phyloP scores from a whole-genome alignment of 805 yeast genomes.

The Yarrowia sp. region DNA sequence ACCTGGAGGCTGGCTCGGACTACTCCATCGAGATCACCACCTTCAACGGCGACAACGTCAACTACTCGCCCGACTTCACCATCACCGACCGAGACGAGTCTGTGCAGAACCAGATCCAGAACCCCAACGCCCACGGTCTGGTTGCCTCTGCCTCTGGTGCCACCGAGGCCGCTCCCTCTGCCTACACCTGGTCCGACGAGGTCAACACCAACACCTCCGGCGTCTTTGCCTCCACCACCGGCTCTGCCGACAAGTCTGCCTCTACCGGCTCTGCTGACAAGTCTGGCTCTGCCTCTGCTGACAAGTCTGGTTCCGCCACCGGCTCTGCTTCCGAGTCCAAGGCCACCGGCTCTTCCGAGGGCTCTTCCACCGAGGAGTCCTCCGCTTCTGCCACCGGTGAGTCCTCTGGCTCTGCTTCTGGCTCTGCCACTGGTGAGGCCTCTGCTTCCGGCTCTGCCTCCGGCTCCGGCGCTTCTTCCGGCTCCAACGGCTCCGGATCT shows the following conservation, averaged over 20 bases:
- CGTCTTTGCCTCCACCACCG: background rate
- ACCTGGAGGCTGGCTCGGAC: slow-evolving; percentile 12
- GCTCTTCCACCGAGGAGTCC: background rate
- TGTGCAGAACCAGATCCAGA: slow-evolving; percentile 21
- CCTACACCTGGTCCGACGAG: slow-evolving; percentile 14
- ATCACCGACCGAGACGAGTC: slow-evolving; percentile 16
- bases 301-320: background rate
- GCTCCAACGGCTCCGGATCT: background rate
- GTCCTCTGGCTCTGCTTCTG: background rate
- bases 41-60: slow-evolving; percentile 23
- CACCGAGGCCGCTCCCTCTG: slow-evolving; percentile 17
- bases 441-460: background rate
- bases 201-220: slow-evolving; percentile 12
- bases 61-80: slow-evolving; percentile 22
- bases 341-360: background rate
- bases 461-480: background rate
- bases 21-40: slow-evolving; percentile 24
- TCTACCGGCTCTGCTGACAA: background rate
- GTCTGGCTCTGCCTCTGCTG: background rate
- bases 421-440: background rate
- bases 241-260: background rate
- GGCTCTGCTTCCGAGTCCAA: background rate
- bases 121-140: slow-evolving; percentile 26
- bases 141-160: slow-evolving; percentile 24
- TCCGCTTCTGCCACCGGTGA: background rate